These are phyloP conservation scores for Hypoxylon crocopeplum DNA, from an alignment of 495 filamentous ascomycete species.

Conservation along the genomic window DNA sequence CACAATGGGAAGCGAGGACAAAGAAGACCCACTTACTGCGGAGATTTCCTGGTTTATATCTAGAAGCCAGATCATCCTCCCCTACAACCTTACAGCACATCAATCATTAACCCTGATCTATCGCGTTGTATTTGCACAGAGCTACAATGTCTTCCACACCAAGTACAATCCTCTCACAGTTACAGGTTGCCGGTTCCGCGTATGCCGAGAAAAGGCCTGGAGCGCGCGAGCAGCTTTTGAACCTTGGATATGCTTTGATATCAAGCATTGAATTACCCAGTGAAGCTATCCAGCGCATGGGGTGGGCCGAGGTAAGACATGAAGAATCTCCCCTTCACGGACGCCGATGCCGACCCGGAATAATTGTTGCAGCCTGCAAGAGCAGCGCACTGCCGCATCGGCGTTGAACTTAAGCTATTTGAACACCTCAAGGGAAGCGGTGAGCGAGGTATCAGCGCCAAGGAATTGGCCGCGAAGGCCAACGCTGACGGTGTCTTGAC, in stretches of 20 bases:
- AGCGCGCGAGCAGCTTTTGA: constrained; percentile 45
- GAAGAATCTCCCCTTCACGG: neutral
- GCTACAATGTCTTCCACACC: constrained; percentile 17
- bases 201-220: constrained; percentile 44
- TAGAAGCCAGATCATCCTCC: too few species aligned
- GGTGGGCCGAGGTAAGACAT: constrained; percentile 50
- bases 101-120: too few species aligned
- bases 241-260: constrained; percentile 43
- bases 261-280: constrained; percentile 45
- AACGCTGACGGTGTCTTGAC: constrained; percentile 40
- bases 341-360: neutral
- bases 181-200: constrained; percentile 23
- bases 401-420: constrained; percentile 47
- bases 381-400: constrained; percentile 46
- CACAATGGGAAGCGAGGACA: too few species aligned
- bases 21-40: too few species aligned
- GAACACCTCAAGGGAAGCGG: constrained; percentile 42
- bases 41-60: too few species aligned
- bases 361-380: constrained; percentile 41
- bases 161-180: constrained; percentile 20
- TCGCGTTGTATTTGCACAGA: too few species aligned
- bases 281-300: constrained; percentile 48
- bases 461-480: constrained; percentile 37
- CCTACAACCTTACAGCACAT: too few species aligned
- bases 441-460: constrained; percentile 29